Percentiles rank a stretch among this genome's conserved stretches.
Evolutionary conservation across 495 filamentous ascomycete genomes (phyloP).

Genomic region (Clohesyomyces aquaticus): DNA sequence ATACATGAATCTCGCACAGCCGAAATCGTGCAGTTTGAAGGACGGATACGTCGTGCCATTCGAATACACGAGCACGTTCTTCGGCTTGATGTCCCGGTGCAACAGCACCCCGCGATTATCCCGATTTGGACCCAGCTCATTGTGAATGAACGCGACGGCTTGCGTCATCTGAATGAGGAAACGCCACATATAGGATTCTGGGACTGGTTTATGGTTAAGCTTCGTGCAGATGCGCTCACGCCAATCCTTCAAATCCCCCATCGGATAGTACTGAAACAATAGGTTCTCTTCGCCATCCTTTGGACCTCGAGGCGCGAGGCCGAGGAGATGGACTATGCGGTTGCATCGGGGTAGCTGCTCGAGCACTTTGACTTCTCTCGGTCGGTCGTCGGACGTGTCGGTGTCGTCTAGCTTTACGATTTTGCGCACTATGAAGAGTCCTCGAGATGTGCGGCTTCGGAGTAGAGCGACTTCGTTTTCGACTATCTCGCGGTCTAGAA

Average conservation of each 20-base stretch:
- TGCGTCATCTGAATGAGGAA: constrained; percentile 33
- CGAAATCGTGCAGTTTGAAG: constrained; percentile 39
- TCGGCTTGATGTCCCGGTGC: constrained; percentile 40
- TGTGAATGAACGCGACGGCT: constrained; percentile 34
- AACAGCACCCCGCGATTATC: constrained; percentile 1
- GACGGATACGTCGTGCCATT: constrained; percentile 32
- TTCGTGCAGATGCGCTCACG: not conserved
- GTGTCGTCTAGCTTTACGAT: no score
- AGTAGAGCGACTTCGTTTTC: no score
- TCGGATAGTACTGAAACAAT: constrained; percentile 21
- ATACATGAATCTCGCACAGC: constrained; percentile 1
- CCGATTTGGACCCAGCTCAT: constrained; percentile 2
- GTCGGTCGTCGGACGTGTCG: no score
- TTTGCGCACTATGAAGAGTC: no score
- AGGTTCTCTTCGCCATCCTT: not conserved
- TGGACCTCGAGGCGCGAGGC: not conserved
- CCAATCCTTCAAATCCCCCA: constrained; percentile 29
- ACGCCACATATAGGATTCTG: constrained; percentile 34
- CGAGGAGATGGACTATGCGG: constrained; percentile 21
- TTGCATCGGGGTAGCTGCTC: constrained; percentile 18
- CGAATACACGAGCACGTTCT: constrained; percentile 32
- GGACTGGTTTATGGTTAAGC: constrained; percentile 16
- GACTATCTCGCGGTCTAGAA: no score
- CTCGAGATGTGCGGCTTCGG: no score
- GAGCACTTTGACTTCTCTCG: constrained; percentile 20